phyloP scores from a whole-genome alignment of 192 early-diverging fungal genomes.

The Gorgonomyces haynaldii region DNA sequence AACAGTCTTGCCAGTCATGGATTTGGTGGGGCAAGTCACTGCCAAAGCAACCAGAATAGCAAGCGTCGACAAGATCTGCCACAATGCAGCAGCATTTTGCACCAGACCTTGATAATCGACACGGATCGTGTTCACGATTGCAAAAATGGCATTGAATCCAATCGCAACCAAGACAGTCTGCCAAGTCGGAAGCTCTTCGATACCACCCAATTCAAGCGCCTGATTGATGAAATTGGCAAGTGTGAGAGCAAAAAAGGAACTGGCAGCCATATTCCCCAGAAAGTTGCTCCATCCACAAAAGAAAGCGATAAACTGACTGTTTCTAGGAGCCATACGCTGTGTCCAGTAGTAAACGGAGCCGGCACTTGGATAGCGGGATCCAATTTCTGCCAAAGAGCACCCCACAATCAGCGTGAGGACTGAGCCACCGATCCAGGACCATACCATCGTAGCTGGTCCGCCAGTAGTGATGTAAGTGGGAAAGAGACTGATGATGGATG shows the following conservation, averaged over 20 bases:
- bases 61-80: conserved; percentile 23
- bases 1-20: conserved; percentile 13
- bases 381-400: conserved; percentile 27
- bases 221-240: conserved; percentile 1
- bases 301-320: conserved; percentile 18
- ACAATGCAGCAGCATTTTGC: conserved; percentile 14
- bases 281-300: conserved; percentile 25
- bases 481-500: conserved; percentile 20
- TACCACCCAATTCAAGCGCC: no score
- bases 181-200: no score
- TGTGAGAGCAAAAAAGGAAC: conserved; percentile 10
- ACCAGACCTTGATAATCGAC: conserved; percentile 4
- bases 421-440: conserved; percentile 22
- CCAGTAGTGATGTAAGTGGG: conserved; percentile 12
- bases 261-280: conserved; percentile 21
- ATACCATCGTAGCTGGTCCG: conserved; percentile 22
- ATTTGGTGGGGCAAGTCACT: conserved; percentile 5
- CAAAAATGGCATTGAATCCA: not conserved
- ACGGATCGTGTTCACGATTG: not conserved
- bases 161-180: not conserved
- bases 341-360: conserved; percentile 23
- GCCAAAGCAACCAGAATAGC: conserved; percentile 15
- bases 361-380: conserved; percentile 18
- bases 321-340: conserved; percentile 8
- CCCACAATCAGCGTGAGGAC: conserved; percentile 15